A percentile compares a stretch with the other conserved stretches of the same genome.
phyloP scores from a whole-genome alignment of 169 alveolate species.

The Ichthyophthirius multifiliis region DNA sequence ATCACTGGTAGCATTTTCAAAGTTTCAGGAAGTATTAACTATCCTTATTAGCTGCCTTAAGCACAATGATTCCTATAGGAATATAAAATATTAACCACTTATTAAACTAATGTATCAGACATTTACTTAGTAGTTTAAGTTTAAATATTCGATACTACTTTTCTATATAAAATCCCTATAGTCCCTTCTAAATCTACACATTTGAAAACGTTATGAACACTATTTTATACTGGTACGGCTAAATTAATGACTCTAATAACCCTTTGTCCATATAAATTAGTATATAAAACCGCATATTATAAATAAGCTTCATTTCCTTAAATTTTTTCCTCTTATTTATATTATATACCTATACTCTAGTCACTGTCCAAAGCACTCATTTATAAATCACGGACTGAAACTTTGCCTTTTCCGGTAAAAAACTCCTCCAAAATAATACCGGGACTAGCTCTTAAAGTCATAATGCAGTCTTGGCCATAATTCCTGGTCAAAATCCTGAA shows the following conservation, averaged over 20 bases:
- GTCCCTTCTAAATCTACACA: constrained; percentile 55
- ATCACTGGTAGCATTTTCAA: constrained; percentile 40
- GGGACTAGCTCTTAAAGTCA: constrained; percentile 43
- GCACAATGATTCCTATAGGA: constrained; percentile 51
- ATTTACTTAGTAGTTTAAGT: constrained; percentile 15
- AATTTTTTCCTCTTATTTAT: constrained; percentile 47
- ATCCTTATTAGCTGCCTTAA: constrained; percentile 36
- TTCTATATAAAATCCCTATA: constrained; percentile 15
- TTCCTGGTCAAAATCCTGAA: constrained; percentile 71
- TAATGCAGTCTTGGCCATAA: constrained; percentile 61
- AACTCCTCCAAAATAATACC: constrained; percentile 54
- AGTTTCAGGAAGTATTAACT: constrained; percentile 56
- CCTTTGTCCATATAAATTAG: constrained; percentile 50
- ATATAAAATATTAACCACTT: constrained; percentile 35
- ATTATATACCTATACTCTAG: constrained; percentile 39
- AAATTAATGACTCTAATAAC: constrained; percentile 56
- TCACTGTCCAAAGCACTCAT: constrained; percentile 58
- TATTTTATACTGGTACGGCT: constrained; percentile 26
- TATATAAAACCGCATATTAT: constrained; percentile 56
- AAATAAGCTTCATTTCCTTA: constrained; percentile 38
- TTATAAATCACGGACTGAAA: constrained; percentile 47
- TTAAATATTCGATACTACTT: constrained; percentile 8
- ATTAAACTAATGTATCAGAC: constrained; percentile 34
- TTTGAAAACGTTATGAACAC: constrained; percentile 41
- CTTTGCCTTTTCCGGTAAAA: constrained; percentile 34